Conservation (phyloP, 257 asterid species). For the Paulownia fortunei region DNA sequence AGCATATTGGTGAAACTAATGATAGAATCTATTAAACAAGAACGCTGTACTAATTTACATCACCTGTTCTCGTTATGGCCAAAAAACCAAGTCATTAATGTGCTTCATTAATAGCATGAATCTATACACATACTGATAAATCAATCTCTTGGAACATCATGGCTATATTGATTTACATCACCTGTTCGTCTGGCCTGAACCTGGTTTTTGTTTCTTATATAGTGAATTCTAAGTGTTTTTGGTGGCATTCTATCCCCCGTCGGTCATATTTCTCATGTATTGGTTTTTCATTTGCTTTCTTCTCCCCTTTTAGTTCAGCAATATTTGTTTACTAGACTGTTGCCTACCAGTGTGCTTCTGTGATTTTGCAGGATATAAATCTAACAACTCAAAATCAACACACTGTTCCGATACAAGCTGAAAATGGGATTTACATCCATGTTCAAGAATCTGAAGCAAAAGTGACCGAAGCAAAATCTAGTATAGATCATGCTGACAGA, state of each 20-base stretch:
- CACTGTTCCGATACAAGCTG: slow-evolving; percentile 45
- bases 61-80: neutral
- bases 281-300: slow-evolving; percentile 25
- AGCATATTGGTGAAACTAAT: slow-evolving; percentile 13
- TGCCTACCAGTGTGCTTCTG: slow-evolving; percentile 29
- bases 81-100: neutral
- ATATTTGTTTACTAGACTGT: slow-evolving; percentile 22
- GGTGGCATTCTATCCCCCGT: slow-evolving; percentile 12
- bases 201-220: slow-evolving; percentile 1
- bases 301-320: slow-evolving; percentile 3
- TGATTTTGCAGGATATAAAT: slow-evolving; percentile 59
- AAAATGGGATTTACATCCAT: slow-evolving; percentile 48
- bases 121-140: neutral
- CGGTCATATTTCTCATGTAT: slow-evolving; percentile 25
- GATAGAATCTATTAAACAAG: slow-evolving; percentile 15
- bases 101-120: slow-evolving; percentile 24
- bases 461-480: slow-evolving; percentile 48
- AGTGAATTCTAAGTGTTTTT: neutral
- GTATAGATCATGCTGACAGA: slow-evolving; percentile 43
- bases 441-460: slow-evolving; percentile 52
- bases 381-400: slow-evolving; percentile 48
- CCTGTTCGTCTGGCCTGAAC: neutral
- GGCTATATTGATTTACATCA: neutral
- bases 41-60: slow-evolving; percentile 14
- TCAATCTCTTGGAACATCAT: neutral